These are phyloP conservation scores for Verticillium nonalfalfae DNA, from an alignment of 2,329 filamentous ascomycete genomes.

Conservation along the genomic window DNA sequence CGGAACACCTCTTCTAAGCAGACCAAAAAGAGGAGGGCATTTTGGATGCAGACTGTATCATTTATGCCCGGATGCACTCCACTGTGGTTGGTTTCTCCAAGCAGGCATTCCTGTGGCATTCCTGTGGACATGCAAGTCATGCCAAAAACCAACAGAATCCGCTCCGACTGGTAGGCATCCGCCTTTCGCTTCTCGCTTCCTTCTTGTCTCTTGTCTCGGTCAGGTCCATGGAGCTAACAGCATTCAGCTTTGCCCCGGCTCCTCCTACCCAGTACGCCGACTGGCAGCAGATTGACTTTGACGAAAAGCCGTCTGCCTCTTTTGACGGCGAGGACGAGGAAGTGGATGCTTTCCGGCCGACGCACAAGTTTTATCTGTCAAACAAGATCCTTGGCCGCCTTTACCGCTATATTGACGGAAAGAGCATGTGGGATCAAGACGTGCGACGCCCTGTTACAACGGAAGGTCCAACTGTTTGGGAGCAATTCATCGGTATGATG, in stretches of 20 bases:
- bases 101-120: slow-evolving; percentile 61
- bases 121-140: slow-evolving; percentile 40
- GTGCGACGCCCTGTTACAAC: slow-evolving; percentile 25
- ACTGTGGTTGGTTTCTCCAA: slow-evolving; percentile 72
- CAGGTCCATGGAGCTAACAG: background rate
- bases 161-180: slow-evolving; percentile 49
- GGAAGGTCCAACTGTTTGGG: slow-evolving; percentile 33
- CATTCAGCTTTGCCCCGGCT: slow-evolving; percentile 36
- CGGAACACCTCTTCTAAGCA: slow-evolving; percentile 55
- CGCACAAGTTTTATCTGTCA: slow-evolving; percentile 57
- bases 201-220: background rate
- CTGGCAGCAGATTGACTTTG: slow-evolving; percentile 32
- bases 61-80: slow-evolving; percentile 59
- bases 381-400: slow-evolving; percentile 63
- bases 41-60: slow-evolving; percentile 39
- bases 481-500: slow-evolving; percentile 27
- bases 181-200: background rate
- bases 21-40: slow-evolving; percentile 51
- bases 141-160: slow-evolving; percentile 28
- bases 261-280: slow-evolving; percentile 38
- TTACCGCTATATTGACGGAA: slow-evolving; percentile 69
- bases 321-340: slow-evolving; percentile 36
- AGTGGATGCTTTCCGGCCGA: slow-evolving; percentile 35
- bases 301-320: slow-evolving; percentile 17
- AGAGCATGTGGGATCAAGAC: slow-evolving; percentile 52